A percentile compares a stretch with the other conserved stretches of the same genome.
These are phyloP conservation scores for Ceratobasidium sp. DNA, from an alignment of 1,284 basidiomycete species.

Conservation along the genomic window DNA sequence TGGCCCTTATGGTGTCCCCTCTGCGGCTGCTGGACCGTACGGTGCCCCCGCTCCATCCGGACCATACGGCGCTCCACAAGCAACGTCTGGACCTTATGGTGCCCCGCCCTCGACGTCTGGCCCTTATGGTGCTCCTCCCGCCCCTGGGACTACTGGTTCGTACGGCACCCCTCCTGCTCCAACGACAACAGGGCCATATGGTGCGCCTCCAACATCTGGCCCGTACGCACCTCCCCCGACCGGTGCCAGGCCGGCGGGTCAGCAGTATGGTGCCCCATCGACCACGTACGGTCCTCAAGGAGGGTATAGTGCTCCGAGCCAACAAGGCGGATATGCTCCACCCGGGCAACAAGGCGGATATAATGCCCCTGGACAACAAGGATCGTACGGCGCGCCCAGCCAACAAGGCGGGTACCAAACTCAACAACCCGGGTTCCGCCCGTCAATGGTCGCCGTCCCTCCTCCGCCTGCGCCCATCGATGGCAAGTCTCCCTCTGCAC, in stretches of 20 bases:
- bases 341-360: constrained; percentile 8
- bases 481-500: constrained; percentile 54
- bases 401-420: too few species aligned
- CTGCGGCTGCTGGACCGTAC: too few species aligned
- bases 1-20: background rate
- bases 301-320: constrained; percentile 44
- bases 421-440: constrained; percentile 51
- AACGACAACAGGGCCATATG: too few species aligned
- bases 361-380: constrained; percentile 1
- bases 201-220: too few species aligned
- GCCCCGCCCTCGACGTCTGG: background rate
- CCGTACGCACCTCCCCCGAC: constrained; percentile 30
- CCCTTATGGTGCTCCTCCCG: background rate
- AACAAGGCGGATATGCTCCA: constrained; percentile 11
- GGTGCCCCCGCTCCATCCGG: constrained; percentile 20
- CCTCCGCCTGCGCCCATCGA: constrained; percentile 56
- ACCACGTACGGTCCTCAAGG: constrained; percentile 1
- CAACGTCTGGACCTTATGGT: background rate
- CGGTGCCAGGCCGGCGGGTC: constrained; percentile 33
- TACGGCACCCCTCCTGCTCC: too few species aligned
- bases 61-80: too few species aligned
- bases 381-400: constrained; percentile 41
- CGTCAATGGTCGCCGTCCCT: constrained; percentile 52
- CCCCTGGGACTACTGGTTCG: constrained; percentile 23
- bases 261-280: constrained; percentile 25